Percentiles rank a stretch among this genome's conserved stretches.
Conservation (phyloP, 2,329 filamentous ascomycete genomes). For the Ceratocystis albifundus region DNA sequence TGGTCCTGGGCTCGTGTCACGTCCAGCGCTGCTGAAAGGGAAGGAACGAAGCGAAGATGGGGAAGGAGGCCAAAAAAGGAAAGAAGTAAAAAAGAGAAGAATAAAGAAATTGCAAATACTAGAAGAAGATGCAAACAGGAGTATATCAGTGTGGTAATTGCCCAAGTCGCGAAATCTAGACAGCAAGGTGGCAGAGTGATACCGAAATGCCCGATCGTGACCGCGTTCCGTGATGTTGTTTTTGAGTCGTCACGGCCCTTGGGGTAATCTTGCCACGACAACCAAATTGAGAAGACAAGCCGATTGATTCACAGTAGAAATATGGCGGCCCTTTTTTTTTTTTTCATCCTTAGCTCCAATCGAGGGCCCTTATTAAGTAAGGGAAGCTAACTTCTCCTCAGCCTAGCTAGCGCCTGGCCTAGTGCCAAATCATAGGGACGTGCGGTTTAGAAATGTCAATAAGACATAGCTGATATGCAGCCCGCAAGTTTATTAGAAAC, state of each 20-base stretch:
- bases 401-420: no score
- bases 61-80: not conserved
- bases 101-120: not conserved
- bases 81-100: constrained; percentile 11
- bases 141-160: not conserved
- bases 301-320: not conserved
- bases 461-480: not conserved
- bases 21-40: constrained; percentile 1
- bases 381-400: no score
- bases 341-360: no score
- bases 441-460: not conserved
- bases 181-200: not conserved
- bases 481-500: not conserved
- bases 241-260: not conserved
- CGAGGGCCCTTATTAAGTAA: not conserved
- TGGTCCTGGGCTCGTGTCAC: constrained; percentile 8
- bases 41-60: constrained; percentile 1
- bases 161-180: not conserved
- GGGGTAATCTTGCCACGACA: not conserved
- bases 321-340: not conserved
- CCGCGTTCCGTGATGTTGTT: not conserved
- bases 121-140: not conserved
- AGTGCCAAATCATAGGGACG: not conserved
- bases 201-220: not conserved
- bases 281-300: not conserved